phyloP scores from a whole-genome alignment of 306 rosid species.

The Senna siamea region DNA sequence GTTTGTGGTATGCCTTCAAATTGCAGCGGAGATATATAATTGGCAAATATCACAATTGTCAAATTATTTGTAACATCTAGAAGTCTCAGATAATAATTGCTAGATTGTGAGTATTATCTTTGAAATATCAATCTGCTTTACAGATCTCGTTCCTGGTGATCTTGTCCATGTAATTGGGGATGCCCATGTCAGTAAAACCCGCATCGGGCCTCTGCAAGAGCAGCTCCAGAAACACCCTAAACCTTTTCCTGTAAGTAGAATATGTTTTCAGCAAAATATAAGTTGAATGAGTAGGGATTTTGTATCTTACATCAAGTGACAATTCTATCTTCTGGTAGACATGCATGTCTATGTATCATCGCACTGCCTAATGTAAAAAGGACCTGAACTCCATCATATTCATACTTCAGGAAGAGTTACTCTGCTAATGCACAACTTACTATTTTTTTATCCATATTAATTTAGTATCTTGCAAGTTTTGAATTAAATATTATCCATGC shows the following conservation, averaged over 20 bases:
- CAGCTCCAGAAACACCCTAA: conserved; percentile 38
- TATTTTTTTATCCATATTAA: background rate
- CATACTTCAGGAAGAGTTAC: background rate
- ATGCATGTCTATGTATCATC: background rate
- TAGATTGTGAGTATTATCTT: background rate
- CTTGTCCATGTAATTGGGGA: conserved; percentile 33
- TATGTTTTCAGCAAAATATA: background rate
- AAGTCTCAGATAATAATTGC: background rate
- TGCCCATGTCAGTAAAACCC: conserved; percentile 29
- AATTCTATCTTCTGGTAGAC: background rate
- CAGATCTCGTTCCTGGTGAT: conserved; percentile 36
- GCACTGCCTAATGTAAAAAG: background rate
- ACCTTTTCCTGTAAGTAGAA: conserved; percentile 38
- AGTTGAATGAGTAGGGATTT: background rate
- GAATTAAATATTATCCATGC: background rate
- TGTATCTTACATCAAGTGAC: background rate
- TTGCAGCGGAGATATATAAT: background rate
- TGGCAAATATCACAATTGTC: background rate
- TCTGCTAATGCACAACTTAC: background rate
- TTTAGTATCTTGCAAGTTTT: background rate
- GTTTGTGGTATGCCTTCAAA: conserved; percentile 37
- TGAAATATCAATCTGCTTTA: background rate
- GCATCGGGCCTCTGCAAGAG: conserved; percentile 29
- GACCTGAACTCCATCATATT: background rate
- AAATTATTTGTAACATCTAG: background rate